Evolutionary conservation across 345 rosid genomes (phyloP), one percentile per base, ranked within the genome.

Genomic region (Anacardium occidentale): DNA sequence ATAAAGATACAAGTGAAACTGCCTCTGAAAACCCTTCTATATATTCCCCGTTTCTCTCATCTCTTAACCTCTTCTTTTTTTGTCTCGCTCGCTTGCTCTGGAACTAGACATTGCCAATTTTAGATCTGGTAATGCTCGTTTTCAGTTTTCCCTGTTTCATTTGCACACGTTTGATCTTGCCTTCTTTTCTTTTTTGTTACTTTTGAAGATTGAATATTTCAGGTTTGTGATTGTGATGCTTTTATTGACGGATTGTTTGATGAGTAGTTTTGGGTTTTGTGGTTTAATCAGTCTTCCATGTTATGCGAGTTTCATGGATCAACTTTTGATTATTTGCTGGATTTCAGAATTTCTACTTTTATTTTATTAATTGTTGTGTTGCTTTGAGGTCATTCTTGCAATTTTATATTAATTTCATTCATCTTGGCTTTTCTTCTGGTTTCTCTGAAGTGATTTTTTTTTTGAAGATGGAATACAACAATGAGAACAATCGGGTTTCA

Each of bases 401-500:
- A 29, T 29, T 29, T 29, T 29, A 1, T 29, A 29, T 29, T 29
- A 29, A 29, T 29, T 29, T 29, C 32, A 29, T 29, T 29, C 2
- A 29, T 29, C 32, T n/a, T n/a, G n/a, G 48, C n/a, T 50, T 57
- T 10, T 51, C 11, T 21, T 51, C 48, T 60, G 4, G 59, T 21
- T 29, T 29, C 34, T 47, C 40, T 54, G 26, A 25, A 57, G 25
- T 24, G 40, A 34, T 22, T 34, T 53, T 58, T 26, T 53, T 58
- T 26, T 60, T 72, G 14, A 24, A 70, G 74, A 87, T 87, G 91
- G 77, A 78, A 60, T 57, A 64, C 71, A 80, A 78, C 72, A 81
- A 77, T 14, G 66, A 79, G 69, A 75, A 67, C 55, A 74, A 74
- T 18, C 72, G 59, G 75, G 68, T 10, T 45, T 52, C 63, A 0